phyloP scores from a whole-genome alignment of 169 alveolate species.

The Eimeria tenella region DNA sequence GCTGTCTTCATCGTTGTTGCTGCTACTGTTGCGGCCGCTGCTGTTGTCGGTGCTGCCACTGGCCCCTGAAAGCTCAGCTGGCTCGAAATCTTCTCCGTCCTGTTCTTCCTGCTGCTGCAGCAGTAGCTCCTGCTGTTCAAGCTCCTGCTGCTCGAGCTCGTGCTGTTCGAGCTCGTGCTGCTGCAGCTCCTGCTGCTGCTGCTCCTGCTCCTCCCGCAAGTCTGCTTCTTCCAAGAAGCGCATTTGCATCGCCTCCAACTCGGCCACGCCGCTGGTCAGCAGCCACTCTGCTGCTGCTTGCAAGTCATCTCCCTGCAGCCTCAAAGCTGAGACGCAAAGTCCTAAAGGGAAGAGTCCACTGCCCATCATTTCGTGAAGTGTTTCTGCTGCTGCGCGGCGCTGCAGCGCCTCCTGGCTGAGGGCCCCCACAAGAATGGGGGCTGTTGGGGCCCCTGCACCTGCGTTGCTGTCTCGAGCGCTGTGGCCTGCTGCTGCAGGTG shows the following conservation, averaged over 20 bases:
- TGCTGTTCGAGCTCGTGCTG: slow-evolving; percentile 18
- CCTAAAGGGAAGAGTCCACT: slow-evolving; percentile 79
- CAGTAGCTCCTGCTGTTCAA: neutral
- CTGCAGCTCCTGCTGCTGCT: slow-evolving; percentile 60
- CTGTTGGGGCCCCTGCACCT: neutral
- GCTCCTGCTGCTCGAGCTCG: neutral
- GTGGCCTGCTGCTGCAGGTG: neutral
- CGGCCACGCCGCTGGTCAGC: slow-evolving; percentile 76
- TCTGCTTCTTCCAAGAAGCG: slow-evolving; percentile 73
- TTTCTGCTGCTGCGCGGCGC: slow-evolving; percentile 82
- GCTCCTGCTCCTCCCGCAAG: slow-evolving; percentile 17
- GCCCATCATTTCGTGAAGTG: slow-evolving; percentile 81
- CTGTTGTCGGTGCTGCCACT: neutral
- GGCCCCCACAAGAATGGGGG: neutral
- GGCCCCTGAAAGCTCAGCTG: neutral
- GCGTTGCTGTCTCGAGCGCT: neutral
- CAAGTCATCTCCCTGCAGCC: slow-evolving; percentile 80
- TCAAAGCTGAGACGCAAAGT: slow-evolving; percentile 79
- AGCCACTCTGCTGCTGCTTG: slow-evolving; percentile 84
- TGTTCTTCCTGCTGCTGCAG: neutral
- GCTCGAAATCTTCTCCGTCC: neutral
- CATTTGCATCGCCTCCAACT: slow-evolving; percentile 73
- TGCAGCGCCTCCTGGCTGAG: slow-evolving; percentile 79
- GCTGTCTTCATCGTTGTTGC: neutral
- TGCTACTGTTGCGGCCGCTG: neutral